These are phyloP conservation scores for Fraxinus xanthoxyloides DNA, from an alignment of 305 asterid species.

Conservation along the genomic window DNA sequence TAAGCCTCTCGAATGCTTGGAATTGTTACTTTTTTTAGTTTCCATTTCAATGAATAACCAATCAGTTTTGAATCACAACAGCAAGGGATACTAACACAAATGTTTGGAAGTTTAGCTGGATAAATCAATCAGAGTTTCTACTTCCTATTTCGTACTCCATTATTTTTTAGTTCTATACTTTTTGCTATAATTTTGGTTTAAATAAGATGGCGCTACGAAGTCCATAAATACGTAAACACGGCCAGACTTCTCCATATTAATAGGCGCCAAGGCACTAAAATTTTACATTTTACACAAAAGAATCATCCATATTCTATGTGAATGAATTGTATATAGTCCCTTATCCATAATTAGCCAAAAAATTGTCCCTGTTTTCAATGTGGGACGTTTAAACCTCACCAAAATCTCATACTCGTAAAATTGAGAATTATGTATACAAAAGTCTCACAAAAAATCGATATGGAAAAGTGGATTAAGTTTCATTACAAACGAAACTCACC, in stretches of 20 bases:
- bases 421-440: not conserved
- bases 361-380: not conserved
- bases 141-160: not conserved
- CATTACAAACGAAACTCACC: slow-evolving; percentile 45
- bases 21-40: too few species aligned
- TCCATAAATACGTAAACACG: not conserved
- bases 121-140: not conserved
- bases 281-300: not conserved
- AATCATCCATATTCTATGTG: not conserved
- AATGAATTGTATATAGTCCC: not conserved
- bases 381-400: not conserved
- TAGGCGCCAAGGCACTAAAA: not conserved
- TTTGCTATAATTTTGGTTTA: not conserved
- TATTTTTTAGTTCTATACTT: not conserved
- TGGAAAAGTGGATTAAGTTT: slow-evolving; percentile 5
- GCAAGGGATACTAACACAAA: too few species aligned
- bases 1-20: too few species aligned
- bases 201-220: not conserved
- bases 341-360: not conserved
- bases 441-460: not conserved
- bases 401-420: not conserved
- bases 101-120: not conserved
- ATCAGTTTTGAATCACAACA: too few species aligned
- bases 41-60: too few species aligned
- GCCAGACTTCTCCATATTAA: not conserved